These are phyloP conservation scores for Cryptosporidium canis DNA, from an alignment of 169 alveolate species.

Conservation along the genomic window DNA sequence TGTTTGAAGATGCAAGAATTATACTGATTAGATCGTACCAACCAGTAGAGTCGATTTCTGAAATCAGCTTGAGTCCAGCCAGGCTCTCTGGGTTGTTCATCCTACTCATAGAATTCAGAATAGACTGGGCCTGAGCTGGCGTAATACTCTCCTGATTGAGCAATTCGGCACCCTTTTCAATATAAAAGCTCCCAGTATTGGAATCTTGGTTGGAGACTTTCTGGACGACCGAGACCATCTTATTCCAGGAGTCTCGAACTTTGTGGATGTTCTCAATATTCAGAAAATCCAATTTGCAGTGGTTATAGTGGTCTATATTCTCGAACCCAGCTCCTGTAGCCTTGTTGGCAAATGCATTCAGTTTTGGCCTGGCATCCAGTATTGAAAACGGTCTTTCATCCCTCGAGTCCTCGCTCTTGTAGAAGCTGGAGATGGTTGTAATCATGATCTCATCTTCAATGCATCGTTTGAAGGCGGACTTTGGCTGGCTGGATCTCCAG, in stretches of 20 bases:
- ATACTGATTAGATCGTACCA: conserved; percentile 80
- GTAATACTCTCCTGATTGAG: background rate
- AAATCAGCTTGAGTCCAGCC: conserved; percentile 43
- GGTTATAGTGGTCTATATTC: conserved; percentile 74
- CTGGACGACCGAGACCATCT: conserved; percentile 26
- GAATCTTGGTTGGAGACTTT: conserved; percentile 1
- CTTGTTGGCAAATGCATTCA: conserved; percentile 82
- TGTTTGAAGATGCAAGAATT: conserved; percentile 76
- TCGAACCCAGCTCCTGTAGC: conserved; percentile 83
- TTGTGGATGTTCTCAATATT: conserved; percentile 80
- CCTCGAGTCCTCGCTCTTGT: conserved; percentile 53
- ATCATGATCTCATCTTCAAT: conserved; percentile 70
- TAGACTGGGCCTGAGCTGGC: background rate
- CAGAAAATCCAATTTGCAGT: conserved; percentile 76
- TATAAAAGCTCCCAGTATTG: background rate
- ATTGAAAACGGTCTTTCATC: conserved; percentile 41
- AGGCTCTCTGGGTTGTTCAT: conserved; percentile 12
- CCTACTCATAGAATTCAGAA: background rate
- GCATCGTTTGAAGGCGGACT: conserved; percentile 72
- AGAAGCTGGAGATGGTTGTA: conserved; percentile 68
- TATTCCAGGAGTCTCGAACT: conserved; percentile 72
- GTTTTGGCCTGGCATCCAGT: conserved; percentile 80
- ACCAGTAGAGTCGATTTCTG: conserved; percentile 78
- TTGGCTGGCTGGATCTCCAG: conserved; percentile 76
- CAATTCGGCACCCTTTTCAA: background rate